These are phyloP conservation scores for Rhinocladiella similis DNA, from an alignment of 2,329 filamentous ascomycete genomes.

Conservation along the genomic window DNA sequence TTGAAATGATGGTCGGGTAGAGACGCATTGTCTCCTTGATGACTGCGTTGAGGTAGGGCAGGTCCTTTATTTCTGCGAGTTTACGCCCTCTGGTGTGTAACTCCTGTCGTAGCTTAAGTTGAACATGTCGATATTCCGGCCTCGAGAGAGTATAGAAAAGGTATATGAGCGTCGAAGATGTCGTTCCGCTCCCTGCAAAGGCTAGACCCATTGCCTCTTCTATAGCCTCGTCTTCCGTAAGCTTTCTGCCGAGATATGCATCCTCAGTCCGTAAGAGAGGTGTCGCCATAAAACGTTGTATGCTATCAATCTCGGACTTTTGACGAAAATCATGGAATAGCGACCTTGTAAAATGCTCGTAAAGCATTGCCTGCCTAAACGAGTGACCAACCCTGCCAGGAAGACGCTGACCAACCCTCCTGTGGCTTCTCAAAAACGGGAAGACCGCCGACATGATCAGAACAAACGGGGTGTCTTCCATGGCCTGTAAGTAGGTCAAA, in stretches of 20 bases:
- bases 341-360: too few relatives aligned
- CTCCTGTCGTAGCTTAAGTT: slow-evolving; percentile 7
- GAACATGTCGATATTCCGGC: neutral
- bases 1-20: slow-evolving; percentile 28
- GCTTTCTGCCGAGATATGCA: slow-evolving; percentile 2
- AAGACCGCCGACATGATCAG: too few relatives aligned
- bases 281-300: slow-evolving; percentile 4
- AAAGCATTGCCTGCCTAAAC: too few relatives aligned
- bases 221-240: slow-evolving; percentile 8
- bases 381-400: too few relatives aligned
- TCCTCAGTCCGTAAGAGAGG: slow-evolving; percentile 9
- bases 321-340: neutral
- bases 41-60: slow-evolving; percentile 27
- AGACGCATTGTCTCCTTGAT: slow-evolving; percentile 29
- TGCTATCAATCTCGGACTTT: neutral
- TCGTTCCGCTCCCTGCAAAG: slow-evolving; percentile 17
- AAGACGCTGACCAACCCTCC: too few relatives aligned
- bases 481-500: neutral
- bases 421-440: too few relatives aligned
- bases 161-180: slow-evolving; percentile 9
- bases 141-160: slow-evolving; percentile 6
- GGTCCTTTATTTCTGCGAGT: neutral
- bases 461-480: neutral
- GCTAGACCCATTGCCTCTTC: slow-evolving; percentile 15
- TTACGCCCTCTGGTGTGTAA: neutral